Evolutionary conservation across 352 stramenopile genomes (phyloP), one percentile per base, ranked within the genome.

Genomic region (Pythium angustatum): DNA sequence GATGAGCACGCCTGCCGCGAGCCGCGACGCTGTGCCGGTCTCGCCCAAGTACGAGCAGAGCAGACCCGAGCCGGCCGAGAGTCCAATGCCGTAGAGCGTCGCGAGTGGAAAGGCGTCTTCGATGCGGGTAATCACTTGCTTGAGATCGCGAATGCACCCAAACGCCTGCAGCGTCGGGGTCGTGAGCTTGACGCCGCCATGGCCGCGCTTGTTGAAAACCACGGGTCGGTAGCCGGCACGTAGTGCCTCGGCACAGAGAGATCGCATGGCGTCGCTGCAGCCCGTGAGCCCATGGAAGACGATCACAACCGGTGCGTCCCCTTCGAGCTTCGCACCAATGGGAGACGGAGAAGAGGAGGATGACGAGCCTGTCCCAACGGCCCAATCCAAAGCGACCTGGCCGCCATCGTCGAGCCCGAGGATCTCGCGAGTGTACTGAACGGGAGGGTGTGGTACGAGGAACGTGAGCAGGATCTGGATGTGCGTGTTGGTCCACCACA

Each of bases 191-290:
- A 90, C 45, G 5, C 83, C 82, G 24, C 85, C 85, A 30, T 93
- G 85, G 12, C 85, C 85, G 53, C 85, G 76, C 71, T 93, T 93
- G 68, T 91, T 93, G 55, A 91, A 93, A 19, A 90, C 85, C 12
- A 93, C 85, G 6, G 85, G 82, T 5, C 85, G 81, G 70, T 88
- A 91, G 10, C 85, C 85, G 27, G 77, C 68, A 2, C 48, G 26
- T 26, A 90, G 55, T 15, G 85, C 85, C 47, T 89, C 81, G 9
- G 79, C 78, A 64, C 81, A 91, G 9, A 90, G 69, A 41, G 75
- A 83, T 7, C 76, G 73, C 80, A 89, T 90, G 56, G 64, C 83
- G 28, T 66, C 49, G 60, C 79, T 90, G 67, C 81, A 87, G 19
- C 85, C 79, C 0, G 85, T 89, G 49, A 91, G 74, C 28, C 83